Conservation (phyloP, 305 asterid genomes). For the Solanum hybrid region DNA sequence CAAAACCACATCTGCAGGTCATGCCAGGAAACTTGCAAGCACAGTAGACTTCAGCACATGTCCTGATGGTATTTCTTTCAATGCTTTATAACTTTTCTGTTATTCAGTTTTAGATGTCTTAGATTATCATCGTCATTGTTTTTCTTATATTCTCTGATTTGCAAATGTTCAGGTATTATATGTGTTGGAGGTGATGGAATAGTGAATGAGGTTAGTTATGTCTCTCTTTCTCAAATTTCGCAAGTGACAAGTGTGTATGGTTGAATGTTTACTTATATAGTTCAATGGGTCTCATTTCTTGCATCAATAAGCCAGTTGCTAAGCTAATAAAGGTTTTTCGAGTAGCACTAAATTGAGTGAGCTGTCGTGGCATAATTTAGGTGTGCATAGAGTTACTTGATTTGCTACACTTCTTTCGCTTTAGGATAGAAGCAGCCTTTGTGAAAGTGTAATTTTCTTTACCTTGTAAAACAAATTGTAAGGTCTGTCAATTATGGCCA, state of each 20-base stretch:
- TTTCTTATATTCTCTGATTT: slow-evolving; percentile 9
- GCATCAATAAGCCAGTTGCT: neutral
- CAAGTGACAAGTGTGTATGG: neutral
- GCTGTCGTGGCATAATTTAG: neutral
- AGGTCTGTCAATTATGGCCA: neutral
- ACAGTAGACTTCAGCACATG: slow-evolving; percentile 65
- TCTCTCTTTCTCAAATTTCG: neutral
- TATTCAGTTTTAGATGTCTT: neutral
- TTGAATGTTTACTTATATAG: neutral
- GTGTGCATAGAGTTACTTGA: neutral
- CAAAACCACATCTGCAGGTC: slow-evolving; percentile 77
- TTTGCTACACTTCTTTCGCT: neutral
- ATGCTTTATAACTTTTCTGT: neutral
- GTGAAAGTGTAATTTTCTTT: neutral
- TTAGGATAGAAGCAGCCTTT: neutral
- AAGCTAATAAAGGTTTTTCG: neutral
- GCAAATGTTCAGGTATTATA: slow-evolving; percentile 48
- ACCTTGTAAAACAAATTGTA: neutral
- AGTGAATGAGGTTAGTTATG: slow-evolving; percentile 53
- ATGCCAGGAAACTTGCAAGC: slow-evolving; percentile 72
- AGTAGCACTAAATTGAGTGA: neutral
- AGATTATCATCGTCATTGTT: neutral
- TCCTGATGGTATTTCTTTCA: slow-evolving; percentile 50
- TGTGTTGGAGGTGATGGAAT: slow-evolving; percentile 82
- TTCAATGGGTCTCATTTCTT: neutral